Evolutionary conservation across 176 grass and related monocot genomes (phyloP).

Genomic region (Luzula sylvatica): DNA sequence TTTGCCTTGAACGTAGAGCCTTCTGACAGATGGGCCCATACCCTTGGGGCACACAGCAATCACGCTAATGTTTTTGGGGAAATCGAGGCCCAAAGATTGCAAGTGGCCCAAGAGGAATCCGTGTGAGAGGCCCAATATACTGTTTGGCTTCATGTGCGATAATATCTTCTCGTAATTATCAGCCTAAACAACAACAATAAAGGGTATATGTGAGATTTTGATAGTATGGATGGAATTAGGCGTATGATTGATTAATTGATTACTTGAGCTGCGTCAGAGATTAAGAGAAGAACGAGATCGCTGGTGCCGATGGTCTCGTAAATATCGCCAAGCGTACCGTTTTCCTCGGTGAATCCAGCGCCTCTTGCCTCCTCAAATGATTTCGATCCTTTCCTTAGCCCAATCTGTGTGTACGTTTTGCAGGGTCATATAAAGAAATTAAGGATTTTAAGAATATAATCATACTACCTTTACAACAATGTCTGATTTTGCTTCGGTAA

Average conservation of each 20-base stretch:
- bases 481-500: constrained; percentile 61
- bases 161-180: constrained; percentile 87
- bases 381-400: constrained; percentile 67
- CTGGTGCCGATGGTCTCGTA: constrained; percentile 78
- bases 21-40: constrained; percentile 69
- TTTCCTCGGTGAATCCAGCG: constrained; percentile 84
- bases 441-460: background rate
- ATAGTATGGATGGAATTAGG: too few relatives aligned
- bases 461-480: constrained; percentile 78
- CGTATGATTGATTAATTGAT: background rate
- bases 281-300: constrained; percentile 79
- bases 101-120: constrained; percentile 74
- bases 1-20: constrained; percentile 80
- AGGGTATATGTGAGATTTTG: background rate
- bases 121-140: constrained; percentile 68
- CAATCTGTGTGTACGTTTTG: constrained; percentile 45
- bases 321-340: constrained; percentile 67
- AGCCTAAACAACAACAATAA: constrained; percentile 24
- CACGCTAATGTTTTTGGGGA: constrained; percentile 69
- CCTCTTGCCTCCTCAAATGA: constrained; percentile 71
- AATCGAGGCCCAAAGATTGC: constrained; percentile 51
- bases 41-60: constrained; percentile 77
- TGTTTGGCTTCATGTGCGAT: constrained; percentile 84
- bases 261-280: constrained; percentile 92
- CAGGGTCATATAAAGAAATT: background rate